phyloP scores from a whole-genome alignment of 208 protist genomes.

The Leishmania braziliensis region DNA sequence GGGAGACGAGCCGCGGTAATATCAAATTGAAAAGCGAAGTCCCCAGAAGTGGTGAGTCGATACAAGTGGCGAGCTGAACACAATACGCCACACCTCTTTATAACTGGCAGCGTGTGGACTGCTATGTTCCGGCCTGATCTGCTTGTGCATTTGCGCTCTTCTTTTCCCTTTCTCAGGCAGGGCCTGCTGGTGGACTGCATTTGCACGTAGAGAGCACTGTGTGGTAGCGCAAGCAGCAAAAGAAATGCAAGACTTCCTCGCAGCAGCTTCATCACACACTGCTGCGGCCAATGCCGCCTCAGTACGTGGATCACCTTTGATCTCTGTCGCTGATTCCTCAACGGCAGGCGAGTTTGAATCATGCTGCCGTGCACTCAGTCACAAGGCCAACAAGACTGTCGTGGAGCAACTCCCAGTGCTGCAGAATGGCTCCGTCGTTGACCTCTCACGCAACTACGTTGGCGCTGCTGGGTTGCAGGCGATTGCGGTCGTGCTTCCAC shows the following conservation, averaged over 20 bases:
- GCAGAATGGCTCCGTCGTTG: slow-evolving; percentile 41
- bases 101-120: neutral
- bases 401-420: slow-evolving; percentile 41
- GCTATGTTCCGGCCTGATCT: neutral
- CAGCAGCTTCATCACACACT: neutral
- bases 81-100: neutral
- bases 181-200: neutral
- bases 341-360: slow-evolving; percentile 35
- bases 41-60: too few relatives aligned
- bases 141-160: neutral
- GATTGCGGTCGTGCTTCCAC: slow-evolving; percentile 63
- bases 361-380: slow-evolving; percentile 66
- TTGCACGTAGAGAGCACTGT: neutral
- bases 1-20: neutral
- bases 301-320: neutral
- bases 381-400: slow-evolving; percentile 66
- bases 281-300: neutral
- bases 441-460: slow-evolving; percentile 76
- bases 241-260: neutral
- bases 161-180: neutral
- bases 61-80: neutral
- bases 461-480: slow-evolving; percentile 76
- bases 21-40: neutral
- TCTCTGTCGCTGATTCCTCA: neutral
- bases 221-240: neutral